phyloP scores from a whole-genome alignment of 805 yeast genomes.

The Yarrowia alimentaria region DNA sequence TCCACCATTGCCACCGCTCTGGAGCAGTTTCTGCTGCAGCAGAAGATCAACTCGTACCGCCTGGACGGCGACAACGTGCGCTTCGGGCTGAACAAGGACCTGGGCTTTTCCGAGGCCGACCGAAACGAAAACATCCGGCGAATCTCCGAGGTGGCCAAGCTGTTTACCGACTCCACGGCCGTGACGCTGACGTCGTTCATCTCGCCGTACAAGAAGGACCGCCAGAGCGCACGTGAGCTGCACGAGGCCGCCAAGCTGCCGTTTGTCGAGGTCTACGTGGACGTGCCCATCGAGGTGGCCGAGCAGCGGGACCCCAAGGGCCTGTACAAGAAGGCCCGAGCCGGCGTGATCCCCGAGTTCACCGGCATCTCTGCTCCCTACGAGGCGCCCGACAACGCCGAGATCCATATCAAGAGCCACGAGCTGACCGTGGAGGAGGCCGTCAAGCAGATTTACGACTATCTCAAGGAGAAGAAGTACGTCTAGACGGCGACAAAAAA shows the following conservation, averaged over 20 bases:
- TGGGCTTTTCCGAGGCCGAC: constrained; percentile 88
- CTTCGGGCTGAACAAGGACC: constrained; percentile 91
- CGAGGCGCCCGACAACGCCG: constrained; percentile 86
- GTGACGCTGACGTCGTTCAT: constrained; percentile 89
- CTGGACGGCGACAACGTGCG: constrained; percentile 91
- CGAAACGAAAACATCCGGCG: constrained; percentile 94
- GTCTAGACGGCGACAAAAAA: background rate
- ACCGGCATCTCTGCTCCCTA: constrained; percentile 96
- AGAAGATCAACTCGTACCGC: constrained; percentile 74
- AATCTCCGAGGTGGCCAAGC: constrained; percentile 89
- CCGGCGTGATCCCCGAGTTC: constrained; percentile 89
- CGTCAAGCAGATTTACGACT: constrained; percentile 67
- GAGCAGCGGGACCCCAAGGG: constrained; percentile 98
- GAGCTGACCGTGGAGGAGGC: constrained; percentile 73
- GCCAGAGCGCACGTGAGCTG: constrained; percentile 79
- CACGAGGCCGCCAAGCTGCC: constrained; percentile 75
- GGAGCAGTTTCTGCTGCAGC: constrained; percentile 73
- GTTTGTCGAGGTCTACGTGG: constrained; percentile 86
- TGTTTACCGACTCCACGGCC: constrained; percentile 89
- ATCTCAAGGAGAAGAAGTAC: constrained; percentile 37
- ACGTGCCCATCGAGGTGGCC: constrained; percentile 91
- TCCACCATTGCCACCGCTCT: constrained; percentile 93
- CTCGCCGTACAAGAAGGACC: constrained; percentile 83
- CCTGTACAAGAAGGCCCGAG: constrained; percentile 92
- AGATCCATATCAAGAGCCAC: constrained; percentile 75